A percentile compares a stretch with the other conserved stretches of the same genome.
These are phyloP conservation scores for Globisporangium lucens DNA, from an alignment of 352 stramenopile genomes.

Conservation along the genomic window DNA sequence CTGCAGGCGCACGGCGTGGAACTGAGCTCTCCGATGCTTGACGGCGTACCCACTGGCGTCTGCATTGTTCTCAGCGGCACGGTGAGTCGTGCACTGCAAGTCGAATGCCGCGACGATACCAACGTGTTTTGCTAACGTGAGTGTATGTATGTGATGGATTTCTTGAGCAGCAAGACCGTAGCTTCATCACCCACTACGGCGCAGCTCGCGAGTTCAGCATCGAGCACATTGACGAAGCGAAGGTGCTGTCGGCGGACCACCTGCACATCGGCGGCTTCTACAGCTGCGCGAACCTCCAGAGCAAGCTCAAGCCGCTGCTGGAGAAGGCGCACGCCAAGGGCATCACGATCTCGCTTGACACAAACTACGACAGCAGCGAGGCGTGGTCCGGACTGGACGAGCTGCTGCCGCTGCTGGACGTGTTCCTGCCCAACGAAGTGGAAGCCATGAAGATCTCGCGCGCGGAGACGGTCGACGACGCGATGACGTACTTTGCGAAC, in stretches of 20 bases:
- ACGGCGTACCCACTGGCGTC: constrained; percentile 51
- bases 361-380: constrained; percentile 80
- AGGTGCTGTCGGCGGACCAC: constrained; percentile 55
- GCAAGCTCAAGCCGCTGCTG: constrained; percentile 56
- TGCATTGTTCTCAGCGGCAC: constrained; percentile 77
- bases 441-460: constrained; percentile 69
- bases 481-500: constrained; percentile 46
- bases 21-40: constrained; percentile 42
- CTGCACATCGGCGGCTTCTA: constrained; percentile 84
- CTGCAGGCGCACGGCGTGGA: constrained; percentile 31
- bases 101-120: neutral
- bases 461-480: constrained; percentile 43
- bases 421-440: constrained; percentile 84
- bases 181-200: constrained; percentile 83
- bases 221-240: constrained; percentile 65
- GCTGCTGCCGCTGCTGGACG: constrained; percentile 65
- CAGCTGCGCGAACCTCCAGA: constrained; percentile 60
- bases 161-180: constrained; percentile 55
- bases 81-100: constrained; percentile 21
- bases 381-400: constrained; percentile 58
- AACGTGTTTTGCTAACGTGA: neutral
- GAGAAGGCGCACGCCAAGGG: constrained; percentile 52
- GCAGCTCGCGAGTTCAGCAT: constrained; percentile 55
- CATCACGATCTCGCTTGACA: constrained; percentile 79
- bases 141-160: constrained; percentile 2